Base-by-base conservation (phyloP, 805 yeast species). In the Lipomyces yamanashiensis region DNA sequence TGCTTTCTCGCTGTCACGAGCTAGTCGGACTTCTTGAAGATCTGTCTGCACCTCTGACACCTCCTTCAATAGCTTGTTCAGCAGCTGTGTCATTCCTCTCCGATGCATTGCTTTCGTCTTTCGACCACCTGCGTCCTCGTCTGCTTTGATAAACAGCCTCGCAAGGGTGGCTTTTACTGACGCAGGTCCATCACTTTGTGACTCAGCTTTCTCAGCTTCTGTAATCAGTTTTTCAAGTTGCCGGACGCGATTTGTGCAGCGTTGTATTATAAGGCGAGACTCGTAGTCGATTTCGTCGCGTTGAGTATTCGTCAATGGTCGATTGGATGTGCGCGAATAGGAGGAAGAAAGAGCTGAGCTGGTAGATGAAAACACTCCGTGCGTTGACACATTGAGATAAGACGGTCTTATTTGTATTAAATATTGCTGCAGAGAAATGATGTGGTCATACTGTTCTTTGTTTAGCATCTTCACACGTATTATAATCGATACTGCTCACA, bases 221-320 rank as follows among this genome's bases (percentile, higher is more conserved):
- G 62, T 59, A 48, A 74, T 76, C 43, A 71, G 53, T 8, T 63
- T 66, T 48, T 74, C 76, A 50, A 74, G 61, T n/a, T 67, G 63
- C 34, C 74, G 63, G 13, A 74, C 69, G 45, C 73, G 62, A 7
- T 59, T 59, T 65, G 73, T 71, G 61, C 76, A 77, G 28, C 67
- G 67, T 66, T 78, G 79, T 21, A 78, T 58, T 48, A 76, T 71
- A 43, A 70, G 62, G n/a, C 75, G 70, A 33, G 78, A 74, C 45
- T 75, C 78, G 61, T 74, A 75, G 67, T 78, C 81, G 34, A 78
- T 73, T 39, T 76, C 78, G 67, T 77, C 79, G 28, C 75, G 66
- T 51, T 78, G 78, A 19, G 71, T 64, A 34, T 76, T 78, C 10
- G 76, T 72, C 64, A 78, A 52, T 33, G 58, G 54, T 36, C 51